Percentiles rank a stretch among this genome's conserved stretches.
Evolutionary conservation across 345 rosid species (phyloP).

Genomic region (Lenwebbia sp.): DNA sequence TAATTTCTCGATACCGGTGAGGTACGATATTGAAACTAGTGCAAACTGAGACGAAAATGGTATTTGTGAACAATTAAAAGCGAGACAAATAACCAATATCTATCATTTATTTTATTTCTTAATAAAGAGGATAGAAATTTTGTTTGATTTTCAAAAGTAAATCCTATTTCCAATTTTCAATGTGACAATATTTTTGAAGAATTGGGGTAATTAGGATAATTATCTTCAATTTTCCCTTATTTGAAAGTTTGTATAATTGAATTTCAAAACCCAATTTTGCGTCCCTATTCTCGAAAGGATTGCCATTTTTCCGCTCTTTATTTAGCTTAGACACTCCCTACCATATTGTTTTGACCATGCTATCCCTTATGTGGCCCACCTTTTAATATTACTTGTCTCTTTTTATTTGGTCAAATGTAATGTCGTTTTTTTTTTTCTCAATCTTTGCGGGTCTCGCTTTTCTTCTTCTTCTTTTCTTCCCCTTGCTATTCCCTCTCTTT

Average conservation of each 20-base stretch:
- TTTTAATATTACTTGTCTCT: neutral
- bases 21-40: neutral
- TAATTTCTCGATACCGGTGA: neutral
- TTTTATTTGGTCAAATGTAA: too few species aligned
- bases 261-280: neutral
- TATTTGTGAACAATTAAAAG: neutral
- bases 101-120: neutral
- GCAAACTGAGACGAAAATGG: neutral
- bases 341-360: too few species aligned
- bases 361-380: neutral
- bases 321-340: rapidly evolving
- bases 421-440: neutral
- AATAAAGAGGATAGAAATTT: neutral
- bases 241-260: neutral
- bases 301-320: too few species aligned
- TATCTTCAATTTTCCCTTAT: neutral
- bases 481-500: neutral
- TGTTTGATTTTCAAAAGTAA: neutral
- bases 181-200: neutral
- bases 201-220: neutral
- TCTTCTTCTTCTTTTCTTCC: neutral
- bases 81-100: neutral
- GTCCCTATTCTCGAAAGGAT: neutral
- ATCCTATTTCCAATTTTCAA: neutral
- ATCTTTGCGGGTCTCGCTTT: too few species aligned